Percentiles rank a stretch among this genome's conserved stretches.
Evolutionary conservation across 768 basidiomycete species (phyloP).

Genomic region (Hortiboletus campestris): DNA sequence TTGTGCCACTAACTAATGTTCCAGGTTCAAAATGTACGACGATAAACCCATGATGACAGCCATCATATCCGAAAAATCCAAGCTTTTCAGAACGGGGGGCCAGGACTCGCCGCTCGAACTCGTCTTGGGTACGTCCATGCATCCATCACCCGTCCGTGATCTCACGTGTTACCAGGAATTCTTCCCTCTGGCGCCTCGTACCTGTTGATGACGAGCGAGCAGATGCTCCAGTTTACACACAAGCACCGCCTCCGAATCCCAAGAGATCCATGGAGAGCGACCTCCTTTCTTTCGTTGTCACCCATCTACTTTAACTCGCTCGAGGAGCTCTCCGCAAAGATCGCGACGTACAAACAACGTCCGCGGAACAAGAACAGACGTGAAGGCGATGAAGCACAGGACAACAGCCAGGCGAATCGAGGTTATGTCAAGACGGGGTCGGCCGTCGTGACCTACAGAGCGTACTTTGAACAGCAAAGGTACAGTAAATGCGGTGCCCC

Average conservation of each 20-base stretch:
- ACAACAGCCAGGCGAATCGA: conserved; percentile 45
- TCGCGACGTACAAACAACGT: conserved; percentile 39
- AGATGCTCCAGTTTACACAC: conserved; percentile 26
- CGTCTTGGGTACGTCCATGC: conserved; percentile 37
- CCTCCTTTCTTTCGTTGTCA: conserved; percentile 45
- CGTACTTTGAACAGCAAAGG: conserved; percentile 49
- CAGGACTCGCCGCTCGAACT: conserved; percentile 37
- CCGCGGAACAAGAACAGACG: conserved; percentile 32
- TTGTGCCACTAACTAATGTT: neutral
- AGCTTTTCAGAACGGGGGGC: conserved; percentile 29
- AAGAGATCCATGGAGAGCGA: conserved; percentile 13
- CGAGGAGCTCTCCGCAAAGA: conserved; percentile 37
- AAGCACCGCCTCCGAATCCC: conserved; percentile 14
- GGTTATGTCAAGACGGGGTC: conserved; percentile 28
- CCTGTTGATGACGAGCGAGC: conserved; percentile 39
- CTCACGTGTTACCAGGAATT: conserved; percentile 36
- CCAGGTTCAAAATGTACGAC: conserved; percentile 33
- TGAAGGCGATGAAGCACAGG: conserved; percentile 16
- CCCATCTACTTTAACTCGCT: conserved; percentile 41
- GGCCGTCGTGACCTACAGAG: conserved; percentile 31
- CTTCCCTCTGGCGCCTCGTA: conserved; percentile 44
- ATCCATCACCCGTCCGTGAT: neutral
- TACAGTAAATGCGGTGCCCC: neutral
- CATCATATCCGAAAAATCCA: conserved; percentile 29
- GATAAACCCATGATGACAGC: conserved; percentile 35